Evolutionary conservation across 2,329 filamentous ascomycete species (phyloP).

Genomic region (Ceratocystis papillata): DNA sequence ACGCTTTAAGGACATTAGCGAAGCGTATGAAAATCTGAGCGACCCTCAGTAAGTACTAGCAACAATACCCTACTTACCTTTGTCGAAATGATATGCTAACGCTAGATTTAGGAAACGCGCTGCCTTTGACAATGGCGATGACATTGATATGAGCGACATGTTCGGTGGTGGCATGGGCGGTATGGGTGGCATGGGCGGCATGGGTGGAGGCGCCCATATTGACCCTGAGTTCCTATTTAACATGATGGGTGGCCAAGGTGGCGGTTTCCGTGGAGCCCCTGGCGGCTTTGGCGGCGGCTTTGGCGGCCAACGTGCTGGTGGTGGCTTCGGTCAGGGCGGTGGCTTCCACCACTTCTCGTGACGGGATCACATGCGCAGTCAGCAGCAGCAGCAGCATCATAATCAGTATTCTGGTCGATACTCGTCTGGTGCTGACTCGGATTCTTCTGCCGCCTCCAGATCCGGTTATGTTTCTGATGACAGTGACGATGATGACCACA

Average conservation of each 20-base stretch:
- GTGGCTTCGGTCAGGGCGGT: conserved; percentile 39
- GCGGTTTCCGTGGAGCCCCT: conserved; percentile 40
- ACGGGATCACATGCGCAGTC: conserved; percentile 15
- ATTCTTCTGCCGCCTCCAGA: not conserved
- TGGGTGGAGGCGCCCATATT: conserved; percentile 56
- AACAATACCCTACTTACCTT: conserved; percentile 29
- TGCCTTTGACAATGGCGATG: conserved; percentile 83
- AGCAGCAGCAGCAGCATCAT: conserved; percentile 5
- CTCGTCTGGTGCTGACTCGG: not conserved
- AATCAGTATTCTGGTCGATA: not conserved
- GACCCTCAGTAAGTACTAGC: conserved; percentile 71
- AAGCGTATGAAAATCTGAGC: conserved; percentile 91
- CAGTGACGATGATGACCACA: not conserved
- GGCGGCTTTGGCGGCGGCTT: conserved; percentile 36
- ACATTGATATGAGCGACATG: conserved; percentile 80
- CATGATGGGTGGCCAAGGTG: conserved; percentile 61
- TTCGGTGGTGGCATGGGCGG: conserved; percentile 59
- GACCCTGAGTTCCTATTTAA: conserved; percentile 70
- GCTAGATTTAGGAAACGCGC: conserved; percentile 59
- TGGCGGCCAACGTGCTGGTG: conserved; percentile 37
- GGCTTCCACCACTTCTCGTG: conserved; percentile 50
- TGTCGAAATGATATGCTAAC: not conserved
- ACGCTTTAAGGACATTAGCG: conserved; percentile 94
- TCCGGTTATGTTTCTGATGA: conserved; percentile 5
- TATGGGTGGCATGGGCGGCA: conserved; percentile 52